These are phyloP conservation scores for Calophaca sinica DNA, from an alignment of 306 rosid species.

Conservation along the genomic window DNA sequence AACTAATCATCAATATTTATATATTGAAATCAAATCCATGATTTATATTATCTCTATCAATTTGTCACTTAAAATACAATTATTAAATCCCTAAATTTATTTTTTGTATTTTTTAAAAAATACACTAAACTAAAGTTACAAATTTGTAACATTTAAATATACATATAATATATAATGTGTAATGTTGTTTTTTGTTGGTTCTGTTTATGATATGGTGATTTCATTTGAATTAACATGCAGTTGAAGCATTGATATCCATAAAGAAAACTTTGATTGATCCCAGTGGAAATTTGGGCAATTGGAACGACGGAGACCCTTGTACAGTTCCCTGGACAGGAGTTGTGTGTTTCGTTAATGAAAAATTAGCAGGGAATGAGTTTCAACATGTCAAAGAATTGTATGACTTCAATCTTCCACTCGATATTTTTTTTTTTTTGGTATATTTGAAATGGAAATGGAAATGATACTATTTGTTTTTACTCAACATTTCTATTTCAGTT, in stretches of 20 bases:
- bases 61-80: too few relatives aligned
- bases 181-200: background rate
- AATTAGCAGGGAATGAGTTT: background rate
- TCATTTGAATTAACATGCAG: background rate
- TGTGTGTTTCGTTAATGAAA: constrained; percentile 17
- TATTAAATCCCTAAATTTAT: too few relatives aligned
- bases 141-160: too few relatives aligned
- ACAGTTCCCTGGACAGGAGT: constrained; percentile 12
- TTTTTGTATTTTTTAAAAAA: too few relatives aligned
- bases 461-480: too few relatives aligned
- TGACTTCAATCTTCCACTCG: background rate
- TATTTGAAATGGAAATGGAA: too few relatives aligned
- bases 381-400: constrained; percentile 8
- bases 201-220: background rate
- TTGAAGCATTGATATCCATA: constrained; percentile 19
- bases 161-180: background rate
- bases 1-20: too few relatives aligned
- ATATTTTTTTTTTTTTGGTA: too few relatives aligned
- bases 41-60: too few relatives aligned
- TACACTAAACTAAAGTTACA: too few relatives aligned
- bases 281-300: constrained; percentile 19
- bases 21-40: too few relatives aligned
- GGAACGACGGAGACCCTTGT: constrained; percentile 1
- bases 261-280: constrained; percentile 11
- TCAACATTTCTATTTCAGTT: too few relatives aligned